phyloP scores from a whole-genome alignment of 495 filamentous ascomycete genomes.

The Aspergillus haitiensis region DNA sequence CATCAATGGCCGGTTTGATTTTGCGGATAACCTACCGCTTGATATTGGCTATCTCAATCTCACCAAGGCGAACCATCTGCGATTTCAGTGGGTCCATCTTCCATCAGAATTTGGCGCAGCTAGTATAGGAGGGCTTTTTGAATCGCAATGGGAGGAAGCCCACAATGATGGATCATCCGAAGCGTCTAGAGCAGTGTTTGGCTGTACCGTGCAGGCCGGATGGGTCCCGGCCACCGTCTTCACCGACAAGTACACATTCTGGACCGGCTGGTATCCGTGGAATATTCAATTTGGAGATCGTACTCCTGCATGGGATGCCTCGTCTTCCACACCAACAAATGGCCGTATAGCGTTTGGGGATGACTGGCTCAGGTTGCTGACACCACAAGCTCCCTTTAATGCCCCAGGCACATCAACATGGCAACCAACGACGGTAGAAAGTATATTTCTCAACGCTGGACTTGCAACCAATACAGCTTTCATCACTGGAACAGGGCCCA shows the following conservation, averaged over 20 bases:
- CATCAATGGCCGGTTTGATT: conserved; percentile 13
- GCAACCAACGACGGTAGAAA: conserved; percentile 22
- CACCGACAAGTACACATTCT: conserved; percentile 22
- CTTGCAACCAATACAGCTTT: neutral
- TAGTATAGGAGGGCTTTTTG: conserved; percentile 17
- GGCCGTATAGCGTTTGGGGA: conserved; percentile 14
- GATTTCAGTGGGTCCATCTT: conserved; percentile 20
- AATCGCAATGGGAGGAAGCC: conserved; percentile 12
- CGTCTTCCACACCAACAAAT: neutral
- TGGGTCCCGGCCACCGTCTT: conserved; percentile 21
- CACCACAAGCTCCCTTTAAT: conserved; percentile 11
- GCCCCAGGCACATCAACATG: neutral
- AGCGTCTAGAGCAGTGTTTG: conserved; percentile 19
- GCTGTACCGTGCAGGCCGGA: conserved; percentile 21
- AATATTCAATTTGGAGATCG: conserved; percentile 22
- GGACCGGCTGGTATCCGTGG: conserved; percentile 8
- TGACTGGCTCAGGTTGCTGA: conserved; percentile 19
- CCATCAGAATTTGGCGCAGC: conserved; percentile 13
- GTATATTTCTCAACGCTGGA: conserved; percentile 16
- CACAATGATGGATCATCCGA: neutral
- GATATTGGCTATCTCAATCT: conserved; percentile 1
- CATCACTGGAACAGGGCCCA: neutral
- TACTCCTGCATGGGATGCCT: conserved; percentile 4
- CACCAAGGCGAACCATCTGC: conserved; percentile 9
- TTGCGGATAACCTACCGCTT: conserved; percentile 6